phyloP scores from a whole-genome alignment of 2,329 filamentous ascomycete species.

The Nemania diffusa region DNA sequence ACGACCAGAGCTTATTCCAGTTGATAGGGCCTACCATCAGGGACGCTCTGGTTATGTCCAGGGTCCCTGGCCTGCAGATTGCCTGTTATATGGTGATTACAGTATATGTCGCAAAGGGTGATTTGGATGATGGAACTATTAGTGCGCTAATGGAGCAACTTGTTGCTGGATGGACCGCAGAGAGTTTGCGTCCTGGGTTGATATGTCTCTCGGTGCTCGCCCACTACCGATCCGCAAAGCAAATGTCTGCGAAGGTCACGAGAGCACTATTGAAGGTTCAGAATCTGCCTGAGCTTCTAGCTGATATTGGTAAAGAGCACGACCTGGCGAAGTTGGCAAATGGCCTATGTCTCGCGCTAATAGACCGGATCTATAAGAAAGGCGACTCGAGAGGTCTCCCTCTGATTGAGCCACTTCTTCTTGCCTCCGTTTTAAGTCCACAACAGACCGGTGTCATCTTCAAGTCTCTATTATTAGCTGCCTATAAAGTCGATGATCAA shows the following conservation, averaged over 20 bases:
- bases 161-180: constrained; percentile 77
- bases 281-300: constrained; percentile 67
- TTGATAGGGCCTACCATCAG: constrained; percentile 75
- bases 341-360: constrained; percentile 73
- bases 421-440: constrained; percentile 68
- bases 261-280: constrained; percentile 74
- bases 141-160: constrained; percentile 91
- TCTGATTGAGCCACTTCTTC: constrained; percentile 70
- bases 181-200: constrained; percentile 78
- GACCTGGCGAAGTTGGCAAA: constrained; percentile 77
- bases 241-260: constrained; percentile 75
- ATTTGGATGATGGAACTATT: constrained; percentile 81
- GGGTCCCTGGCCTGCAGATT: constrained; percentile 81
- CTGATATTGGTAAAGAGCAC: constrained; percentile 71
- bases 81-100: constrained; percentile 92
- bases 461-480: constrained; percentile 70
- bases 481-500: constrained; percentile 66
- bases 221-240: constrained; percentile 77
- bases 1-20: constrained; percentile 81
- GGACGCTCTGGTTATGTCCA: constrained; percentile 78
- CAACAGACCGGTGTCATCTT: constrained; percentile 72
- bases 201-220: constrained; percentile 84
- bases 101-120: constrained; percentile 84
- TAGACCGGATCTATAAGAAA: constrained; percentile 70
- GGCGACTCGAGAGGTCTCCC: constrained; percentile 66